Evolutionary conservation across 2,329 filamentous ascomycete genomes (phyloP).

Genomic region (Aspergillus latus): DNA sequence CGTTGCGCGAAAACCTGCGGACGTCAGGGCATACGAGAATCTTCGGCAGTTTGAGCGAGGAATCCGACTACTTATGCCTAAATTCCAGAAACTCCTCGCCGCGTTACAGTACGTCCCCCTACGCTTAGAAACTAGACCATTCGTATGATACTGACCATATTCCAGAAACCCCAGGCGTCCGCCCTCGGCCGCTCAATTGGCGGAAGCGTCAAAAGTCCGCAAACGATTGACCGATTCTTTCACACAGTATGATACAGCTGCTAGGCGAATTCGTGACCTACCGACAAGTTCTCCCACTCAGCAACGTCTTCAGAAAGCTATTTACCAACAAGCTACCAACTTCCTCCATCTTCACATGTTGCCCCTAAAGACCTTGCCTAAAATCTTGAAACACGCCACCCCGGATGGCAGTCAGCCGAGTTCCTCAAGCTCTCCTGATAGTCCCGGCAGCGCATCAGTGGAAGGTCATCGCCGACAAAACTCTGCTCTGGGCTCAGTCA

Average conservation of each 20-base stretch:
- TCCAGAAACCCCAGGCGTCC: conserved; percentile 62
- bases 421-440: conserved; percentile 25
- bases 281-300: conserved; percentile 72
- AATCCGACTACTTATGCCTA: conserved; percentile 76
- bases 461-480: conserved; percentile 33
- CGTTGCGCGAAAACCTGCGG: conserved; percentile 65
- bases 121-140: too few relatives aligned
- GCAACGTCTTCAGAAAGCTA: conserved; percentile 71
- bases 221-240: conserved; percentile 87
- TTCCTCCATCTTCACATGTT: conserved; percentile 92
- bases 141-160: background rate
- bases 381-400: conserved; percentile 63
- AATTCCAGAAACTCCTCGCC: conserved; percentile 75
- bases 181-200: conserved; percentile 67
- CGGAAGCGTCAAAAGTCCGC: conserved; percentile 85
- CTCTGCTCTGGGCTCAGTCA: conserved; percentile 59
- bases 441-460: conserved; percentile 22
- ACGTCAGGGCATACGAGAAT: conserved; percentile 79
- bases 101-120: conserved; percentile 60
- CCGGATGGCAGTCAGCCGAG: conserved; percentile 46
- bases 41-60: conserved; percentile 84
- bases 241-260: conserved; percentile 79
- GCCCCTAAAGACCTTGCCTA: conserved; percentile 73
- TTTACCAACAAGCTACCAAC: conserved; percentile 76
- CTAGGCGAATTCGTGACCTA: conserved; percentile 76